Evolutionary conservation across 192 early-diverging fungal genomes (phyloP).

Genomic region (Podila clonocystis): DNA sequence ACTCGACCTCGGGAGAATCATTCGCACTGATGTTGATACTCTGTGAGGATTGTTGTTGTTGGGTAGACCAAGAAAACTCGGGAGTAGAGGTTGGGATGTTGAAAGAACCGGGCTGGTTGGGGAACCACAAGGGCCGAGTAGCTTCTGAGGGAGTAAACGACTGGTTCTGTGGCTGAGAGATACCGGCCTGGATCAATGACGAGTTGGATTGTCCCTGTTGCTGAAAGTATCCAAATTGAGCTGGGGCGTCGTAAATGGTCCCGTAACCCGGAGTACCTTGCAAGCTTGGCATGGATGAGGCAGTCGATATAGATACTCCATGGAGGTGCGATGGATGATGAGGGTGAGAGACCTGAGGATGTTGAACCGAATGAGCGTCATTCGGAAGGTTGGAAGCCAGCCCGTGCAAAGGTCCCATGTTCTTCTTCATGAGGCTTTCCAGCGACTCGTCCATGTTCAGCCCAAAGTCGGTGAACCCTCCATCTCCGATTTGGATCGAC

Average conservation of each 20-base stretch:
- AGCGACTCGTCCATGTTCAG: slow-evolving; percentile 23
- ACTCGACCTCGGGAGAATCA: slow-evolving; percentile 19
- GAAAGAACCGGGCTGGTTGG: slow-evolving; percentile 25
- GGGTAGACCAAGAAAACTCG: slow-evolving; percentile 3
- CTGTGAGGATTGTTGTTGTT: slow-evolving; percentile 9
- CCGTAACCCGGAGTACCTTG: neutral
- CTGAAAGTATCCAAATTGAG: slow-evolving; percentile 14
- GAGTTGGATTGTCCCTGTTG: slow-evolving; percentile 1
- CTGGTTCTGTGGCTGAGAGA: slow-evolving; percentile 4
- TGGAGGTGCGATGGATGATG: slow-evolving; percentile 6
- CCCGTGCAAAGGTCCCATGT: slow-evolving; percentile 13
- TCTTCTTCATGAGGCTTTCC: slow-evolving; percentile 39
- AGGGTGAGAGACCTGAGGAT: neutral
- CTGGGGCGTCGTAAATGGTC: neutral
- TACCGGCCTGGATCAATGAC: neutral
- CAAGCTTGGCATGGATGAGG: neutral
- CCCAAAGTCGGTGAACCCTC: slow-evolving; percentile 11
- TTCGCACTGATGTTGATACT: slow-evolving; percentile 42
- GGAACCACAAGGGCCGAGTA: slow-evolving; percentile 22
- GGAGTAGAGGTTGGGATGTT: slow-evolving; percentile 7
- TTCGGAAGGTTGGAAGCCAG: neutral
- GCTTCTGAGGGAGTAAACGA: neutral
- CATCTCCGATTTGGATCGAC: neutral
- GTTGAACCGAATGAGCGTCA: neutral
- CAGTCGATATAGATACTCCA: neutral